Evolutionary conservation across 108 stramenopile genomes (phyloP).

Genomic region (Thalassiosira profunda): DNA sequence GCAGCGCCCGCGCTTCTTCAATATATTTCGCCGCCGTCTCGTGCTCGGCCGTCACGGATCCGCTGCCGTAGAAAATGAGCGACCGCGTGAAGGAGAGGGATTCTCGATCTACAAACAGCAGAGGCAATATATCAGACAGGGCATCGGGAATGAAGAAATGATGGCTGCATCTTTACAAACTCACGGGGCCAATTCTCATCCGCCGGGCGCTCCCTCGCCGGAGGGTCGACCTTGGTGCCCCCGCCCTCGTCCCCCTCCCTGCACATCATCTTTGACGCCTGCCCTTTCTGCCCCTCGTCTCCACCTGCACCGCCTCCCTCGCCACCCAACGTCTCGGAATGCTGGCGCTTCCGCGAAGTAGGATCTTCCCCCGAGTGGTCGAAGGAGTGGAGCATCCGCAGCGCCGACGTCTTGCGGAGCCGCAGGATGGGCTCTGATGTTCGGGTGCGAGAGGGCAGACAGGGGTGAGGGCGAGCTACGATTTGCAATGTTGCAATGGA

Average conservation of each 20-base stretch:
- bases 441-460: background rate
- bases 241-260: background rate
- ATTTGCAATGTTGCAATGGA: no score
- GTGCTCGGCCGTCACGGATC: constrained; percentile 79
- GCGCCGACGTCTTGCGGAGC: constrained; percentile 11
- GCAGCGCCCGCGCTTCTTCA: constrained; percentile 63
- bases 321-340: background rate
- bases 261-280: background rate
- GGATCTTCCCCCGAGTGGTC: constrained; percentile 10
- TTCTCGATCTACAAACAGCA: constrained; percentile 38
- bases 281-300: background rate
- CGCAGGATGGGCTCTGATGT: constrained; percentile 8
- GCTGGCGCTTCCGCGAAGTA: background rate
- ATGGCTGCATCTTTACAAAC: background rate
- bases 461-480: no score
- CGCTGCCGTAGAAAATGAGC: constrained; percentile 89
- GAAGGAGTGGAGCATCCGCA: background rate
- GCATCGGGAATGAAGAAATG: background rate
- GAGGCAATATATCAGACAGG: background rate
- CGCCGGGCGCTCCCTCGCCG: constrained; percentile 80
- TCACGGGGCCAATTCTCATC: constrained; percentile 15
- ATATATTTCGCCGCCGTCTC: constrained; percentile 76
- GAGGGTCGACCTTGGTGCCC: constrained; percentile 55
- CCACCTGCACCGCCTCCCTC: background rate
- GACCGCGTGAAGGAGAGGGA: constrained; percentile 89